Percentiles rank a stretch among this genome's conserved stretches.
Evolutionary conservation across 169 alveolate genomes (phyloP).

Genomic region (Besnoitia besnoiti): DNA sequence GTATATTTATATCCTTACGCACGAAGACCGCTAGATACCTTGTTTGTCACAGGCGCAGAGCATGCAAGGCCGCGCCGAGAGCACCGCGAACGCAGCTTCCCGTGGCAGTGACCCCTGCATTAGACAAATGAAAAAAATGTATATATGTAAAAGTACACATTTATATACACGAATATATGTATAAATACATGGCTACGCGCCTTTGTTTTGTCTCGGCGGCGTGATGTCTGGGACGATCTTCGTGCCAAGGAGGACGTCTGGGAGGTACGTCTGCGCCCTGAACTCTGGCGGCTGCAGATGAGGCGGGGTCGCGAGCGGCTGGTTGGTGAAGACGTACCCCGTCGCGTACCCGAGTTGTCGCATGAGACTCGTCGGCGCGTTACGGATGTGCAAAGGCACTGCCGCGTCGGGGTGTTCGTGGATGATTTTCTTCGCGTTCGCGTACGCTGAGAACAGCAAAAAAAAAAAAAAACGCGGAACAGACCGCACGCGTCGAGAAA

Average conservation of each 20-base stretch:
- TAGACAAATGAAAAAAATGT: not conserved
- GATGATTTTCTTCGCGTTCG: slow-evolving; percentile 36
- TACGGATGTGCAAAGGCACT: slow-evolving; percentile 51
- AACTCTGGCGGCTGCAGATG: not conserved
- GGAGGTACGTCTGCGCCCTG: slow-evolving; percentile 32
- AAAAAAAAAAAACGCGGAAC: not conserved
- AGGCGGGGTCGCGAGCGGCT: slow-evolving; percentile 41
- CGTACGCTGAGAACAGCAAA: slow-evolving; percentile 35
- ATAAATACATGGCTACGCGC: not conserved
- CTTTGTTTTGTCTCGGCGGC: not conserved
- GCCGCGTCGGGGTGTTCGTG: slow-evolving; percentile 15
- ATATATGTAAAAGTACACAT: not conserved
- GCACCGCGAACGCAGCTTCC: too few species aligned
- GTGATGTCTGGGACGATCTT: slow-evolving; percentile 2
- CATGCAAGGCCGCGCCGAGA: too few species aligned
- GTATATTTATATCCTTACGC: not conserved
- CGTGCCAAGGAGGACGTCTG: not conserved
- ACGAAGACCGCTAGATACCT: too few species aligned
- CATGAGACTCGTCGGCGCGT: slow-evolving; percentile 61
- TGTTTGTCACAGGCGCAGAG: too few species aligned
- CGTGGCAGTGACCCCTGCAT: too few species aligned
- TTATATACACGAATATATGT: not conserved
- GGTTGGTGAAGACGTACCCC: slow-evolving; percentile 51
- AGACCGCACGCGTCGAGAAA: too few species aligned
- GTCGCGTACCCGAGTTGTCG: slow-evolving; percentile 25